These are phyloP conservation scores for Yamadazyma sp. DNA, from an alignment of 1,139 yeast genomes.

Conservation along the genomic window DNA sequence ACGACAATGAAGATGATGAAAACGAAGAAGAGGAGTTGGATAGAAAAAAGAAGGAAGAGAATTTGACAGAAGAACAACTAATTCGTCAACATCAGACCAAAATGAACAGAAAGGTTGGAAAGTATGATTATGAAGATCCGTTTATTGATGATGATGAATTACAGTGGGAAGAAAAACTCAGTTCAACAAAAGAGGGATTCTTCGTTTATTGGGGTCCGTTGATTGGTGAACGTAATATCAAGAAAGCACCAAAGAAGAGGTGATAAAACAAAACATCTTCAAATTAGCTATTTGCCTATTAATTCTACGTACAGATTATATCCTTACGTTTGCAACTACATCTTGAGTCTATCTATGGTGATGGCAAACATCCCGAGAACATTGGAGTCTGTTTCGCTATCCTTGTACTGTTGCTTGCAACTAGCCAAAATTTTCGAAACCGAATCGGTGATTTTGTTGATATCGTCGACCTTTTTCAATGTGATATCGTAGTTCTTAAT, in stretches of 20 bases:
- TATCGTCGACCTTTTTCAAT: slow-evolving; percentile 15
- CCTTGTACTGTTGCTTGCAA: slow-evolving; percentile 11
- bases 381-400: slow-evolving; percentile 24
- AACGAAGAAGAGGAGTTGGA: slow-evolving; percentile 20
- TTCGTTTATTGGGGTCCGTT: slow-evolving; percentile 95
- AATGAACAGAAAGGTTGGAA: slow-evolving; percentile 74
- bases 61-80: slow-evolving; percentile 47
- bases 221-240: slow-evolving; percentile 54
- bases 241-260: slow-evolving; percentile 15
- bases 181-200: slow-evolving; percentile 92
- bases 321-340: neutral
- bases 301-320: neutral
- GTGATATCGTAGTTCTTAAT: slow-evolving; percentile 29
- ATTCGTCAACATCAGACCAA: slow-evolving; percentile 43
- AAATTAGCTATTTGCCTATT: neutral
- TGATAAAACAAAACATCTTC: neutral
- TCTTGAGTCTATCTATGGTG: slow-evolving; percentile 37
- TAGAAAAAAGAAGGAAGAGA: slow-evolving; percentile 40
- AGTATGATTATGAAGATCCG: slow-evolving; percentile 91
- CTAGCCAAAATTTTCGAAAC: slow-evolving; percentile 16
- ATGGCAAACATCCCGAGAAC: slow-evolving; percentile 39
- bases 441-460: slow-evolving; percentile 21
- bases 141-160: slow-evolving; percentile 94
- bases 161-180: slow-evolving; percentile 90
- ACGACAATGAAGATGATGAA: slow-evolving; percentile 53